Base-by-base conservation (phyloP, 73 alveolate species). In the Tetrahymena elliotti region DNA sequence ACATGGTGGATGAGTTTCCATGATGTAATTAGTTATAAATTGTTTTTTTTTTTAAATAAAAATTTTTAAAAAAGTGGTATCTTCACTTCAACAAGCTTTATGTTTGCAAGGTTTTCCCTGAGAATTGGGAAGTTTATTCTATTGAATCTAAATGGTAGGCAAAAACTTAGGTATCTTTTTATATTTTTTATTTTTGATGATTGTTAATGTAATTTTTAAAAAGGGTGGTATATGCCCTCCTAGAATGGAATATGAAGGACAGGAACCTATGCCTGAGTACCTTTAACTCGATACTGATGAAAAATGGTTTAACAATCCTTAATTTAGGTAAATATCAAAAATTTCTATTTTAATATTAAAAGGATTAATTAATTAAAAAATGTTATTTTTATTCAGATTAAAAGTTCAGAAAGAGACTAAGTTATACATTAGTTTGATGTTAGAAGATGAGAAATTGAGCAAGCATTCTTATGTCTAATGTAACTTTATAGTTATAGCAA, bases 1-100 rank as follows among this genome's bases (percentile, higher is more conserved):
- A 99, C 99, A 35, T 99, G 99, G 99, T 99, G 99, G 99, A 99
- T 99, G 99, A 97, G 98, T 31, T 99, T 97, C 33, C 88, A 68
- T n/a, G 88, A 68, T 68, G 88, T 68, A 68, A 68, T 27, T 31
- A 47, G 13, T 47, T 47, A 18, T 12, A 41, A 47, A 22, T 0
- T 47, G 13, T 5, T 18, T 8, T 47, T 47, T 0, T 6, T 47
- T 47, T 47, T 47, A 47, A 47, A 6, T 10, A 12, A 10, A 13
- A 18, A 1, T 47, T 12, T 18, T 18, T 18, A 47, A 18, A 10
- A 93, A 99, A 99, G 97, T 99, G 99, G 99, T 95, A 97, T 83
- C 95, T 97, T 34, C 98, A 99, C 96, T 99, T 97, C 97, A 98
- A 98, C 94, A 97, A 98, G 54, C 95, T 99, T 88, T 99, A 98